Base-by-base conservation (phyloP, 2,329 filamentous ascomycete genomes). In the Geosmithia putterillii region DNA sequence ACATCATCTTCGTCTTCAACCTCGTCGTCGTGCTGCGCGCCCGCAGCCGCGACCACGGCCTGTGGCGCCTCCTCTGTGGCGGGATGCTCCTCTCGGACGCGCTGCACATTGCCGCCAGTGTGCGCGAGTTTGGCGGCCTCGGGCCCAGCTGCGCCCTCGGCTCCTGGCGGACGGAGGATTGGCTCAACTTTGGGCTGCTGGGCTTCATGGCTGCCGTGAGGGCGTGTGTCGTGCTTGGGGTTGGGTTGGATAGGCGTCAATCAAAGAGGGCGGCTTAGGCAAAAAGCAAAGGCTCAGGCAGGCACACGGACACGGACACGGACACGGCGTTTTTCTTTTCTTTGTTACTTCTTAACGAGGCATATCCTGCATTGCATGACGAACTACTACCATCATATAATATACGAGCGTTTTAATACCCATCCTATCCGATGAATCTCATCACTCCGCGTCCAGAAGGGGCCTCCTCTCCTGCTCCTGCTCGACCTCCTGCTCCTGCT, bases 21-120 rank as follows among this genome's bases (percentile, higher is more conserved):
- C 56, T 60, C 47, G 59, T 54, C 32, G 53, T 65, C 14, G 53
- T 64, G 17, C 48, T 65, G 48, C 54, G 57, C 4, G 25, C 52
- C 23, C 57, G 51, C 5, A 56, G 57, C 34, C 18, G 28, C 37
- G 60, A 64, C 45, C 43, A 53, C 8, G 47, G 52, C 1, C 50
- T 64, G 19, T 66, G 62, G 62, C 51, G 56, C 20, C 37, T 59
- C 34, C 44, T 63, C 41, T 62, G 57, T 45, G 47, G 47, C 51
- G 81, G 81, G 50, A 68, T 81, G 36, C 73, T 74, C 7, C 71
- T 80, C 47, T 83, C 81, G 55, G 80, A 79, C 0, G 58, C 65
- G 1, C 57, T 60, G 23, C 59, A 67, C 25, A 61, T 46, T 14
- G 36, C 21, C 17, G 44, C 40, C 25, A 43, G 35, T 17, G 42